These are phyloP conservation scores for Rosa persica DNA, from an alignment of 306 rosid species.

Conservation along the genomic window DNA sequence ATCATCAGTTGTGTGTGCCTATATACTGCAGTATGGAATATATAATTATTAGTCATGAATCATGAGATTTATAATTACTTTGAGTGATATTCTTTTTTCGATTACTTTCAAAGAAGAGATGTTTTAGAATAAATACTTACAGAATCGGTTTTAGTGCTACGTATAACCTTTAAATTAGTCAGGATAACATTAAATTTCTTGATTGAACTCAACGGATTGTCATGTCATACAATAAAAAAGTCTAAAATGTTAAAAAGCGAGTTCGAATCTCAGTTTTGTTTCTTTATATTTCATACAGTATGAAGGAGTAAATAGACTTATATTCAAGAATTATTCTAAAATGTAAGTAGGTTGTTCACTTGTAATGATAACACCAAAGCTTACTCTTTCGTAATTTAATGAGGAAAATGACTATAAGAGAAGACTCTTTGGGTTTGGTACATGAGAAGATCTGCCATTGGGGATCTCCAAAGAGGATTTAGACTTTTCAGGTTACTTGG, in stretches of 20 bases:
- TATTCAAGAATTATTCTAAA: too few relatives aligned
- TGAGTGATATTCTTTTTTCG: too few relatives aligned
- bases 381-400: neutral
- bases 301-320: too few relatives aligned
- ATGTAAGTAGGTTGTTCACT: neutral
- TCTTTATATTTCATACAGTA: too few relatives aligned
- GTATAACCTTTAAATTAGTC: neutral
- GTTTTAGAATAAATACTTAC: neutral
- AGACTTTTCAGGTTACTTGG: conserved; percentile 8
- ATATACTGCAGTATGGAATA: neutral
- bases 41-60: neutral
- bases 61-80: too few relatives aligned
- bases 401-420: neutral
- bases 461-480: neutral
- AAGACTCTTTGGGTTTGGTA: neutral
- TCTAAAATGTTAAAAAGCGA: too few relatives aligned
- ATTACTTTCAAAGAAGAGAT: neutral
- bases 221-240: too few relatives aligned
- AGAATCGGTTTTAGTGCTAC: neutral
- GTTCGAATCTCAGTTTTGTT: too few relatives aligned
- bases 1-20: neutral
- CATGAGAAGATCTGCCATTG: neutral
- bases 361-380: too few relatives aligned
- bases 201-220: too few relatives aligned
- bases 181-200: too few relatives aligned